Percentiles rank a stretch among this genome's conserved stretches.
phyloP scores from a whole-genome alignment of 768 basidiomycete genomes.

The Agaricus blazei region DNA sequence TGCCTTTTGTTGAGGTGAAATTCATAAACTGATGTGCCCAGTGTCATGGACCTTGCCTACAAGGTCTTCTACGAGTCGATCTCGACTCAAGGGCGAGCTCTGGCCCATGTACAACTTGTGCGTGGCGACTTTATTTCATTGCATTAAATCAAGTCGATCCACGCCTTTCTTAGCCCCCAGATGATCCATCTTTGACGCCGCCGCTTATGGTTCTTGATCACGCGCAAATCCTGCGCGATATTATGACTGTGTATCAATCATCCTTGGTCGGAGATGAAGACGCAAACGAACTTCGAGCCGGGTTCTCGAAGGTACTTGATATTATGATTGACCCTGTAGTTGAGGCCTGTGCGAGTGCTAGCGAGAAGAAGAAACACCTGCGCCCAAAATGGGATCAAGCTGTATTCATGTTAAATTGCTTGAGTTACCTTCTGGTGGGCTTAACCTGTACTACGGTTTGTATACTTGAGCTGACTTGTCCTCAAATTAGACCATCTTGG shows the following conservation, averaged over 20 bases:
- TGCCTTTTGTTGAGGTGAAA: background rate
- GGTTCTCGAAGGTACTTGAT: constrained; percentile 73
- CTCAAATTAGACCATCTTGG: constrained; percentile 49
- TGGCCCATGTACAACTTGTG: constrained; percentile 51
- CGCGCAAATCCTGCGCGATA: constrained; percentile 77
- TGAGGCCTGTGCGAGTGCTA: constrained; percentile 63
- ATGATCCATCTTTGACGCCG: constrained; percentile 68
- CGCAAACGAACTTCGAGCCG: constrained; percentile 30
- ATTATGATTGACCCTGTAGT: constrained; percentile 83
- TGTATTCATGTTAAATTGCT: constrained; percentile 83
- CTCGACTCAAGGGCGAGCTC: constrained; percentile 72
- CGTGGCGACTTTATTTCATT: constrained; percentile 14
- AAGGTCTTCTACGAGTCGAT: constrained; percentile 86
- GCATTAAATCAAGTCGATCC: background rate
- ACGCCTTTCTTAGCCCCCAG: constrained; percentile 44
- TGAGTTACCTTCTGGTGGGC: constrained; percentile 75
- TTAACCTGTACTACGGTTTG: background rate
- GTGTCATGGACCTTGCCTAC: constrained; percentile 78
- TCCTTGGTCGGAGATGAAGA: constrained; percentile 71
- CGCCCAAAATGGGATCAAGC: constrained; percentile 72
- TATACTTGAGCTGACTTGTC: background rate
- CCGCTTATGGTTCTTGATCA: constrained; percentile 80
- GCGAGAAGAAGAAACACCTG: constrained; percentile 55
- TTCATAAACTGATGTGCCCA: constrained; percentile 22
- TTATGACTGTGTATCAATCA: constrained; percentile 84